A percentile compares a stretch with the other conserved stretches of the same genome.
phyloP scores from a whole-genome alignment of 768 basidiomycete genomes.

The Gloeostereum incarnatum region DNA sequence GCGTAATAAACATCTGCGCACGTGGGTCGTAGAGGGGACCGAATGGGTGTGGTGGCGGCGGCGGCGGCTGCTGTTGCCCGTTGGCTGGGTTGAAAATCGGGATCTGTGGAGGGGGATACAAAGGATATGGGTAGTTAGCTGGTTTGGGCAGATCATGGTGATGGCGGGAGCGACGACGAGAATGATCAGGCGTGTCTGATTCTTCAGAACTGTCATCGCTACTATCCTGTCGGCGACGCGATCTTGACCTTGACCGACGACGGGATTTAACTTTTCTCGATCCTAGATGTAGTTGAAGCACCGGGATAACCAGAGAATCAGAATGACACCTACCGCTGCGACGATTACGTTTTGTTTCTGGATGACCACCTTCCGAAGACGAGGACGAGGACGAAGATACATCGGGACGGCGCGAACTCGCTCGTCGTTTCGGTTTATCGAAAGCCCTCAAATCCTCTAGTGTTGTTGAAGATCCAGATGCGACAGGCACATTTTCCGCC shows the following conservation, averaged over 20 bases:
- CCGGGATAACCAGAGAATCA: neutral
- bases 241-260: neutral
- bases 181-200: neutral
- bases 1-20: slow-evolving; percentile 30
- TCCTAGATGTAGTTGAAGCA: neutral
- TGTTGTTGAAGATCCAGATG: no score
- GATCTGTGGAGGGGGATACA: slow-evolving; percentile 1
- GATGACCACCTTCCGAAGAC: no score
- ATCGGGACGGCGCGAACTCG: no score
- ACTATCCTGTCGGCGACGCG: neutral
- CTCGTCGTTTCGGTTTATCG: no score
- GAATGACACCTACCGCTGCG: no score
- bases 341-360: no score
- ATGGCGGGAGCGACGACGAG: neutral
- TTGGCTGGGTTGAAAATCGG: no score
- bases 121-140: neutral
- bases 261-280: neutral
- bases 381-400: no score
- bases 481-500: no score
- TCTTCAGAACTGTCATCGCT: no score
- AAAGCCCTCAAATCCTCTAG: no score
- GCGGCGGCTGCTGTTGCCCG: slow-evolving; percentile 12
- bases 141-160: neutral
- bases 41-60: slow-evolving; percentile 14
- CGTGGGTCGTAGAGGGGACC: slow-evolving; percentile 27